phyloP scores from a whole-genome alignment of 1,284 basidiomycete species.

The Cronartium quercuum region DNA sequence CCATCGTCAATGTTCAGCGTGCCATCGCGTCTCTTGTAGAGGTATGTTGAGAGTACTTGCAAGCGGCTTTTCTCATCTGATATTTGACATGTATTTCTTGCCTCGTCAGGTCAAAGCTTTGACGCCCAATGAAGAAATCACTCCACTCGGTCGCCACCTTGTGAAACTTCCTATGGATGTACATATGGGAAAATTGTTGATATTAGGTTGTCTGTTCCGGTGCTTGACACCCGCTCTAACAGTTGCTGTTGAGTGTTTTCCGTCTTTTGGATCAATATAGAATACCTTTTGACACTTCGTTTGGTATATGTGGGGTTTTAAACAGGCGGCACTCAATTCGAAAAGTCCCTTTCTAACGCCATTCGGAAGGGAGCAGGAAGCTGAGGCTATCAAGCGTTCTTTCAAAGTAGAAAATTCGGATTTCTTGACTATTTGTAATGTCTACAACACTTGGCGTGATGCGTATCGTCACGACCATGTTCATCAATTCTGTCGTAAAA shows the following conservation, averaged over 20 bases:
- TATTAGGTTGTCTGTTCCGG: constrained; percentile 76
- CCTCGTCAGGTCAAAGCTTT: constrained; percentile 60
- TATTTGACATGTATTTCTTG: background rate
- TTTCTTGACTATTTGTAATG: constrained; percentile 87
- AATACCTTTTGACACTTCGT: constrained; percentile 38
- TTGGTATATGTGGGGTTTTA: constrained; percentile 40
- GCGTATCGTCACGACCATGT: constrained; percentile 60
- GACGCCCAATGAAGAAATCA: constrained; percentile 81
- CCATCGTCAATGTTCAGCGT: constrained; percentile 78
- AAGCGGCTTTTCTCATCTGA: background rate
- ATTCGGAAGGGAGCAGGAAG: constrained; percentile 78
- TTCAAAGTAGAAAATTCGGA: constrained; percentile 90
- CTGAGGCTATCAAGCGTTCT: constrained; percentile 71
- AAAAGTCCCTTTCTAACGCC: constrained; percentile 90
- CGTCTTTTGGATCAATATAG: no score
- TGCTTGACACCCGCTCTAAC: constrained; percentile 93
- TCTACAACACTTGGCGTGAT: constrained; percentile 78
- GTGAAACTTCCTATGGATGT: constrained; percentile 87
- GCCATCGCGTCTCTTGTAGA: constrained; percentile 87
- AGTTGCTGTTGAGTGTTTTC: constrained; percentile 58
- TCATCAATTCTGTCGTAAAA: constrained; percentile 64
- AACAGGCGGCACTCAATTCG: constrained; percentile 71
- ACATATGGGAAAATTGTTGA: constrained; percentile 87
- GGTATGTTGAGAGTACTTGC: constrained; percentile 48
- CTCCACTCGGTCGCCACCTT: constrained; percentile 82